Percentiles rank a stretch among this genome's conserved stretches.
These are phyloP conservation scores for Fusarium oxysporum DNA, from an alignment of 2,329 filamentous ascomycete species.

Conservation along the genomic window DNA sequence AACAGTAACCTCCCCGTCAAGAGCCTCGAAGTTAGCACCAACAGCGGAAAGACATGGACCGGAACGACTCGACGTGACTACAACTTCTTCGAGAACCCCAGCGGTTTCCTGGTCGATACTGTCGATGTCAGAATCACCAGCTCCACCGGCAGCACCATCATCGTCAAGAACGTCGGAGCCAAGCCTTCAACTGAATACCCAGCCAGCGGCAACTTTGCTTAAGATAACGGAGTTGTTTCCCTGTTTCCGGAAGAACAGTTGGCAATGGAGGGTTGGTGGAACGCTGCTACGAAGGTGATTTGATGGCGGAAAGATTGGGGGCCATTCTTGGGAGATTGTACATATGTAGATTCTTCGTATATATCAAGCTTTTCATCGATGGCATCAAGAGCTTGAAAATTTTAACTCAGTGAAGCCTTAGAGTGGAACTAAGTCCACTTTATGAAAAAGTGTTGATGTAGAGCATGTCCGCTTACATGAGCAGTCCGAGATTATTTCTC, in stretches of 20 bases:
- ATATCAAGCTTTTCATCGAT: background rate
- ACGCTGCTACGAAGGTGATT: background rate
- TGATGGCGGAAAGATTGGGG: background rate
- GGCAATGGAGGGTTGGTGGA: background rate
- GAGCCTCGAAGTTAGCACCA: constrained; percentile 69
- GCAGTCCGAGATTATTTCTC: background rate
- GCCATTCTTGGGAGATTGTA: background rate
- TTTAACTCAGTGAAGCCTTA: background rate
- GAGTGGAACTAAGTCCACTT: background rate
- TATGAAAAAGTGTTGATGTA: background rate
- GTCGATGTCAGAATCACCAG: constrained; percentile 69
- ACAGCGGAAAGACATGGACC: constrained; percentile 69
- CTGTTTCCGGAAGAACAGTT: too few species aligned
- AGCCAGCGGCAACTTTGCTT: constrained; percentile 49
- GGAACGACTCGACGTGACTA: constrained; percentile 63
- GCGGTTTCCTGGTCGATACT: constrained; percentile 65
- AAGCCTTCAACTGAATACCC: constrained; percentile 45
- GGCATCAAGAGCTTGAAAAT: background rate
- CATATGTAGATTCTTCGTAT: background rate
- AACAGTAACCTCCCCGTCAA: constrained; percentile 69
- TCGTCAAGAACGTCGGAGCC: constrained; percentile 63
- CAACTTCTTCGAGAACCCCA: constrained; percentile 71
- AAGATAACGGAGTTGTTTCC: background rate
- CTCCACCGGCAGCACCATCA: constrained; percentile 60
- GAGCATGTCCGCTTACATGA: background rate